Base-by-base conservation (phyloP, 2,329 filamentous ascomycete genomes). In the Trichoderma arundinaceum region DNA sequence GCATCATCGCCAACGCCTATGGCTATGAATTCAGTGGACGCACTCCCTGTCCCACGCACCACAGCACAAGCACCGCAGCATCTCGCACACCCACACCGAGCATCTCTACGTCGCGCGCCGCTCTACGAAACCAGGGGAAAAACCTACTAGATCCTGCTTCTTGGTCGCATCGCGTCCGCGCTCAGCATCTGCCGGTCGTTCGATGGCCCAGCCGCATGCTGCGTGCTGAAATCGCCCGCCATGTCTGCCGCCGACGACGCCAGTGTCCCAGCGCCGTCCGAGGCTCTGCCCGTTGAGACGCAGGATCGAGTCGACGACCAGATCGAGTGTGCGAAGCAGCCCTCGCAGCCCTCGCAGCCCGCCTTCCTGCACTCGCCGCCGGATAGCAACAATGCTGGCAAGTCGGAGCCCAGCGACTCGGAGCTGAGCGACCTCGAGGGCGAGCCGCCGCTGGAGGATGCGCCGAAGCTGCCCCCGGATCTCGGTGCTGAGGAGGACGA, bases 351-450 rank as follows among this genome's bases (percentile, higher is more conserved):
- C n/a, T 38, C 19, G 52, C 68, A 70, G 68, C 77, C 80, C 35
- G 78, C 76, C 67, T 85, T 85, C 71, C 77, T 89, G 64, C 83
- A 88, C 73, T 89, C 87, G 69, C 87, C 87, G 48, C 87, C 87
- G 58, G 86, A 89, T 71, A 88, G 84, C 74, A 88, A 88, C 77
- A 84, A 84, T 74, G 81, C 83, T 64, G 78, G 81, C 72, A 88
- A 86, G 73, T 81, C 85, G 68, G 85, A 88, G 71, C 81, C 78
- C 58, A 87, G 84, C 74, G 86, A 89, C 72, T 90, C 88, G 60
- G 88, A 90, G 74, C 79, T 90, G 38, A 89, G 87, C 78, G 88
- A 90, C 62, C 80, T 89, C 60, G 87, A 89, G 68, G 84, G 86
- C 56, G 80, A 85, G 69, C 80, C 79, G 51, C 77, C 81, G 56